Conservation (phyloP, 345 rosid genomes). For the Aquilaria sinensis region DNA sequence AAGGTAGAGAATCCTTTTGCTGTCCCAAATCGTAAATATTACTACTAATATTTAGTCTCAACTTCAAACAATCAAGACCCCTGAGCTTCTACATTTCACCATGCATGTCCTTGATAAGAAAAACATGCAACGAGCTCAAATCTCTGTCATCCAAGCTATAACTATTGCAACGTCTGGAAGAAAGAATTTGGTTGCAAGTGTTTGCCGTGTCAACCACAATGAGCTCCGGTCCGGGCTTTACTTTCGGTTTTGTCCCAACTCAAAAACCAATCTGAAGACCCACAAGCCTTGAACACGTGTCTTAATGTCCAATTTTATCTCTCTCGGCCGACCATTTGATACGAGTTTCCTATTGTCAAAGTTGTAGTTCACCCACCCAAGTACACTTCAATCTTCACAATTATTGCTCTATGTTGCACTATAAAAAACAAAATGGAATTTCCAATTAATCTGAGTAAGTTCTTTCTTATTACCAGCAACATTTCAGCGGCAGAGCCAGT, state of each 20-base stretch:
- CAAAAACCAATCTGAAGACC: neutral
- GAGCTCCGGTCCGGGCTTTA: neutral
- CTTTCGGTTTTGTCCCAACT: constrained; percentile 4
- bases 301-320: constrained; percentile 1
- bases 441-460: constrained; percentile 6
- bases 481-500: constrained; percentile 5
- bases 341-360: constrained; percentile 32
- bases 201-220: neutral
- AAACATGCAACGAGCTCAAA: too few relatives aligned
- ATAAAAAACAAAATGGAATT: constrained; percentile 5
- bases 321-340: constrained; percentile 36
- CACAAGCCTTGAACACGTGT: constrained; percentile 12
- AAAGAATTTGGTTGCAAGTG: neutral
- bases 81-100: too few relatives aligned
- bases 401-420: constrained; percentile 7
- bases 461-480: constrained; percentile 8
- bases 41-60: too few relatives aligned
- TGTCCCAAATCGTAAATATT: too few relatives aligned
- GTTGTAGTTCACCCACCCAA: constrained; percentile 62
- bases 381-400: constrained; percentile 27
- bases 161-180: neutral
- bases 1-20: too few relatives aligned
- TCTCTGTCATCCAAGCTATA: too few relatives aligned
- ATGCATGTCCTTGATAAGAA: too few relatives aligned
- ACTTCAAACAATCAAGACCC: too few relatives aligned